These are phyloP conservation scores for Talaromyces islandicus DNA, from an alignment of 2,329 filamentous ascomycete genomes.

Conservation along the genomic window DNA sequence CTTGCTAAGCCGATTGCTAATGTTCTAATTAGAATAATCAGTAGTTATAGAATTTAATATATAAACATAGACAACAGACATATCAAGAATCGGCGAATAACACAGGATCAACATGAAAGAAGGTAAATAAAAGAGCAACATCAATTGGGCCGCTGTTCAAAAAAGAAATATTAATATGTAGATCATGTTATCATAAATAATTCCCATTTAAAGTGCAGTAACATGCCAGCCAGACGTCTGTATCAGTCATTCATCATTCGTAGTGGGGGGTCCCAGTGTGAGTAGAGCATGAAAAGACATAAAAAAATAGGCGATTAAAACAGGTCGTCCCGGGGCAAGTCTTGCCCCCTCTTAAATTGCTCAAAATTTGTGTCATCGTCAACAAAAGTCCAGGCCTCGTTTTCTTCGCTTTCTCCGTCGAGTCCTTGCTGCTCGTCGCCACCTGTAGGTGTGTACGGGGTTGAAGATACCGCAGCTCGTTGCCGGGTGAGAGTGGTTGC, in stretches of 20 bases:
- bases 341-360: constrained; percentile 21
- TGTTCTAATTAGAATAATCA: not conserved
- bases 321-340: not conserved
- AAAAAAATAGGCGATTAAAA: not conserved
- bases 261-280: not conserved
- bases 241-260: not conserved
- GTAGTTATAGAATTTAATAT: not conserved
- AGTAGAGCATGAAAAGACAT: not conserved
- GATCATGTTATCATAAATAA: not conserved
- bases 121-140: not conserved
- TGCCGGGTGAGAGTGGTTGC: constrained; percentile 76
- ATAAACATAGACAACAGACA: not conserved
- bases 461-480: constrained; percentile 31
- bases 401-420: constrained; percentile 53
- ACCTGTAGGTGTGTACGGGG: constrained; percentile 28
- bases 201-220: not conserved
- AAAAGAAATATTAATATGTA: not conserved
- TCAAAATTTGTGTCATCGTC: constrained; percentile 54
- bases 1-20: not conserved
- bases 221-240: not conserved
- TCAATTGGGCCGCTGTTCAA: not conserved
- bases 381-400: constrained; percentile 89
- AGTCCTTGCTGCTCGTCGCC: constrained; percentile 23
- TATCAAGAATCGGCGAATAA: not conserved
- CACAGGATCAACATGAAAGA: not conserved